phyloP scores from a whole-genome alignment of 2,329 filamentous ascomycete species.

The Raffaelea ambrosiae region DNA sequence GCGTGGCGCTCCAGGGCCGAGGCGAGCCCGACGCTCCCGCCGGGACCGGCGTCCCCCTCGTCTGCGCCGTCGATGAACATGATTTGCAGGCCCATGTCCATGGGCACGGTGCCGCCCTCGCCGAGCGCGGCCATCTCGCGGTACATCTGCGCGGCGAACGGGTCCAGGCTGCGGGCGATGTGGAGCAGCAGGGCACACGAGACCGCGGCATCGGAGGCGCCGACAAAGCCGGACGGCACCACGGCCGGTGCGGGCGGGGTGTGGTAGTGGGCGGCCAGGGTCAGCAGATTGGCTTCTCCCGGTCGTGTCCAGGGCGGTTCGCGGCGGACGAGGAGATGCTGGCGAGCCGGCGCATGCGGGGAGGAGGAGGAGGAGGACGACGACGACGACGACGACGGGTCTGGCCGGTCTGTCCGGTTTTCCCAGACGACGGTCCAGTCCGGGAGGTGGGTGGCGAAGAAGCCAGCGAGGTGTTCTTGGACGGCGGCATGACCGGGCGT shows the following conservation, averaged over 20 bases:
- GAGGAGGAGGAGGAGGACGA: too few relatives aligned
- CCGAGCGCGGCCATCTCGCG: conserved; percentile 54
- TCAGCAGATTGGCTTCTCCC: conserved; percentile 65
- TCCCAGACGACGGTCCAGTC: conserved; percentile 64
- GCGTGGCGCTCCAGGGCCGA: conserved; percentile 59
- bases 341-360: conserved; percentile 57
- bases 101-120: conserved; percentile 43
- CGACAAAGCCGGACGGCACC: conserved; percentile 66
- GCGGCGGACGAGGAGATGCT: conserved; percentile 67
- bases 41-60: conserved; percentile 30
- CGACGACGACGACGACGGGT: too few relatives aligned
- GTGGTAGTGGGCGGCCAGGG: conserved; percentile 79
- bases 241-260: conserved; percentile 52
- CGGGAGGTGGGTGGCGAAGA: conserved; percentile 59
- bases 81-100: conserved; percentile 70
- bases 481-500: conserved; percentile 59
- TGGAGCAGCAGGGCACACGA: conserved; percentile 82
- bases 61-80: conserved; percentile 60
- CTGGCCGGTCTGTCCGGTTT: conserved; percentile 70
- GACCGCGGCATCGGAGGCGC: conserved; percentile 75
- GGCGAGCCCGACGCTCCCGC: conserved; percentile 46
- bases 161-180: conserved; percentile 62
- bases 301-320: conserved; percentile 67
- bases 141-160: conserved; percentile 66
- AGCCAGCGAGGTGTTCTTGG: conserved; percentile 63